Percentiles rank a stretch among this genome's conserved stretches.
Evolutionary conservation across 129 eudicot species (phyloP).

Genomic region (Centella asiatica): DNA sequence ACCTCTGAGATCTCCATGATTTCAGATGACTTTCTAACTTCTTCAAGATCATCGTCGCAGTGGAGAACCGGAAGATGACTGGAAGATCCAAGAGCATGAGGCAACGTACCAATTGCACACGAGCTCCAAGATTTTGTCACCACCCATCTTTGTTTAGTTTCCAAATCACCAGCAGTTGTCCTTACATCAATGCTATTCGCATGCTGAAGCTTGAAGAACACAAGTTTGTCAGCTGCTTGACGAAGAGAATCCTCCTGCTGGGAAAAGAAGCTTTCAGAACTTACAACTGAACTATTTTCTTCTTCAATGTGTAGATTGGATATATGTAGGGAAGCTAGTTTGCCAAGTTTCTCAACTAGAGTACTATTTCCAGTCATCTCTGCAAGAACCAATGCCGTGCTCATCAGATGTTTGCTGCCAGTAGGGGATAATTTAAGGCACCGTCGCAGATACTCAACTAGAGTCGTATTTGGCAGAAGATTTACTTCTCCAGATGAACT

Average conservation of each 20-base stretch:
- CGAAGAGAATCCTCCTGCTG: conserved; percentile 42
- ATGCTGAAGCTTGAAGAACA: conserved; percentile 26
- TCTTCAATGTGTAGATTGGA: conserved; percentile 1
- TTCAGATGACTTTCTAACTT: conserved; percentile 7
- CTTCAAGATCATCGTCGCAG: conserved; percentile 10
- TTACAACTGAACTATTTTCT: conserved; percentile 1
- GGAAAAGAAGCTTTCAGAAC: conserved; percentile 25
- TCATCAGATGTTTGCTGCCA: not conserved
- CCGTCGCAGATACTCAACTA: not conserved
- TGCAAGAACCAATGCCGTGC: conserved; percentile 2
- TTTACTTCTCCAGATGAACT: conserved; percentile 17
- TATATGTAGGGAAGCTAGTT: not conserved
- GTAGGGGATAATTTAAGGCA: not conserved
- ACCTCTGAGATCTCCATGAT: not conserved
- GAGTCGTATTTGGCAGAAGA: conserved; percentile 35
- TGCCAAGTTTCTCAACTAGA: not conserved
- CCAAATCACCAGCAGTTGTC: not conserved
- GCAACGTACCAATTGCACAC: conserved; percentile 84
- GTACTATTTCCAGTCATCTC: not conserved
- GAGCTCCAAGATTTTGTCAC: conserved; percentile 61
- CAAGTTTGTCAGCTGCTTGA: conserved; percentile 42
- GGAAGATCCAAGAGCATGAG: conserved; percentile 46
- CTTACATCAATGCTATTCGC: conserved; percentile 16
- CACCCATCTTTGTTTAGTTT: conserved; percentile 33
- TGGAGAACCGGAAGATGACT: conserved; percentile 68